Base-by-base conservation (phyloP, 306 rosid species). In the Pterocarpus santalinus region DNA sequence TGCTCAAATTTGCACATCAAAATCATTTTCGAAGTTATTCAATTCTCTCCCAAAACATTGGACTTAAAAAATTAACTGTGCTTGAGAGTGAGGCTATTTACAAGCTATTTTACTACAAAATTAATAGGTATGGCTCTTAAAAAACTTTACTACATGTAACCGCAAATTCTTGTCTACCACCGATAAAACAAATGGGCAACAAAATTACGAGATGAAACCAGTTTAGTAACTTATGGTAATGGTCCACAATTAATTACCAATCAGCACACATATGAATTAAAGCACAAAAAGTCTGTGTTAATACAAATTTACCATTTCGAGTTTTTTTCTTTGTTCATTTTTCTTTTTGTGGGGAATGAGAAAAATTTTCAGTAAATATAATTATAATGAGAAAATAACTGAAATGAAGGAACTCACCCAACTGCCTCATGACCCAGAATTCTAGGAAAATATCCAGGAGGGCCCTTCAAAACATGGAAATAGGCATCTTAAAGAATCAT, bases 381-480 rank as follows among this genome's bases (percentile, higher is more conserved):
- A 77, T 7, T 12, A 32, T 10, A 44, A 41, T 4, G 51, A 43
- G 8, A 8, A 14, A 5, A 47, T 32, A 13, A 49, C 2, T 5
- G 2, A 72, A 72, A 38, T 17, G 30, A 43, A 43, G 38, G 61
- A 61, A 75, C 86, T 83, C 69, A 88, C 97, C 97, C 97, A 61
- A 87, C 36, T 15, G 97, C 97, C 81, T 95, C 97, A 44, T 95
- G 97, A 65, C 97, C 97, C 4, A 95, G 80, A 75, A 95, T 92
- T 80, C 92, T 88, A 4, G 95, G 98, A 36, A 85, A 76, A 79
- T 84, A 41, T 63, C 75, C 94, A 28, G 88, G 97, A 81, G 90
- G 83, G 16, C 62, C 94, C 96, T 94, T 77, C 78, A 78, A 34
- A 53, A 62, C 72, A 72, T 4, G 67, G 17, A 33, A 77, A 72